Percentiles rank a stretch among this genome's conserved stretches.
phyloP scores from a whole-genome alignment of 2,329 filamentous ascomycete genomes.

The Sarocladiaceae sp. region DNA sequence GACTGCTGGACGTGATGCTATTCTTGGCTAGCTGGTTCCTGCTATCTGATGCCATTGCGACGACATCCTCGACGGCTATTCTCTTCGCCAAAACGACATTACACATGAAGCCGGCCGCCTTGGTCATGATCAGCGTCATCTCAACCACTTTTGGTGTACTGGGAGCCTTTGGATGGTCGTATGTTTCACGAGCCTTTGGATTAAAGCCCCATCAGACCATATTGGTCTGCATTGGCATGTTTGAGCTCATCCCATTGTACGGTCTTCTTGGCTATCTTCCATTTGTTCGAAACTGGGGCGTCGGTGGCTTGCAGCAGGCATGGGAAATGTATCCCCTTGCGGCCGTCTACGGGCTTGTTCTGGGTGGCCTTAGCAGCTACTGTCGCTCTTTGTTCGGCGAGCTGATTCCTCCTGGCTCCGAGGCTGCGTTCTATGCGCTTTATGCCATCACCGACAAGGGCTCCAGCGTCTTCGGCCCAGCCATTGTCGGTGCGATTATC shows the following conservation, averaged over 20 bases:
- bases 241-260: conserved; percentile 89
- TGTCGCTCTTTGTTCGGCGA: conserved; percentile 90
- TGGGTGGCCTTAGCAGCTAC: conserved; percentile 88
- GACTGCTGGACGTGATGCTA: conserved; percentile 65
- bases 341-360: conserved; percentile 84
- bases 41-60: conserved; percentile 88
- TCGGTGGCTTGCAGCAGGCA: conserved; percentile 80
- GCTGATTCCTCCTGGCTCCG: conserved; percentile 86
- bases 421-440: conserved; percentile 92
- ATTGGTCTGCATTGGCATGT: conserved; percentile 80
- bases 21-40: conserved; percentile 92
- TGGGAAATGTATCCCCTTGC: conserved; percentile 97
- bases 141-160: conserved; percentile 76
- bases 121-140: conserved; percentile 92
- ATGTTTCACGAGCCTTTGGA: conserved; percentile 61
- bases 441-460: conserved; percentile 98
- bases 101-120: conserved; percentile 78
- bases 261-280: conserved; percentile 84
- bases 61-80: conserved; percentile 88
- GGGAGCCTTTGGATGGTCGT: conserved; percentile 86
- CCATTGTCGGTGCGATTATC: conserved; percentile 88
- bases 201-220: conserved; percentile 82
- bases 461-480: conserved; percentile 86
- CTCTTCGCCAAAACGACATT: conserved; percentile 92
- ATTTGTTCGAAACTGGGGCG: conserved; percentile 65